These are phyloP conservation scores for Aspergillus pseudoterreus DNA, from an alignment of 2,329 filamentous ascomycete genomes.

Conservation along the genomic window DNA sequence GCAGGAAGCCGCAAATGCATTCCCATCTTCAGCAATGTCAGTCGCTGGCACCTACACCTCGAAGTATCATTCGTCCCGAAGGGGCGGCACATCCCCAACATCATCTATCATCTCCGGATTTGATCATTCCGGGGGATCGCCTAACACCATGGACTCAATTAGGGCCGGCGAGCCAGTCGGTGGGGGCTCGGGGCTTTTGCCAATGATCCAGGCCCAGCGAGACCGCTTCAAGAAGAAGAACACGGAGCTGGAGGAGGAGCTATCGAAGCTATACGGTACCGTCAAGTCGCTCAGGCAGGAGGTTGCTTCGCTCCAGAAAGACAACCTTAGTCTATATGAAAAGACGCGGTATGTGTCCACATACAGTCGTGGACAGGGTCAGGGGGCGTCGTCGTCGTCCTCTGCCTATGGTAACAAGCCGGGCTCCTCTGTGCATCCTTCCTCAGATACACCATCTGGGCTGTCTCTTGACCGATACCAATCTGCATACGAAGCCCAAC, in stretches of 20 bases:
- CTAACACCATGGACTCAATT: slow-evolving; percentile 54
- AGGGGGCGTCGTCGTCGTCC: slow-evolving; percentile 59
- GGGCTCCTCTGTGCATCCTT: slow-evolving; percentile 66
- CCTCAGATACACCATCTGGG: slow-evolving; percentile 57
- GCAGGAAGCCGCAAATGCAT: slow-evolving; percentile 75
- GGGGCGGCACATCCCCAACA: slow-evolving; percentile 76
- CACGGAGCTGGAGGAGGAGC: slow-evolving; percentile 79
- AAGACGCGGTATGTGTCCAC: slow-evolving; percentile 96
- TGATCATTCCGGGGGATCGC: slow-evolving; percentile 59
- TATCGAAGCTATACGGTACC: slow-evolving; percentile 76
- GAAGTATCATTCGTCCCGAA: slow-evolving; percentile 68
- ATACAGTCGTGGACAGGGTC: slow-evolving; percentile 71
- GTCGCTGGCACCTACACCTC: slow-evolving; percentile 88
- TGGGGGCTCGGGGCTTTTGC: slow-evolving; percentile 81
- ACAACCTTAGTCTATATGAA: slow-evolving; percentile 94
- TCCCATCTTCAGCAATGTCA: slow-evolving; percentile 81
- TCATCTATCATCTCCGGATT: slow-evolving; percentile 99
- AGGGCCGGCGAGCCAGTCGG: slow-evolving; percentile 66
- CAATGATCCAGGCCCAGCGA: slow-evolving; percentile 96
- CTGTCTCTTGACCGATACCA: slow-evolving; percentile 79
- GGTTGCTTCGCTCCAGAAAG: slow-evolving; percentile 85
- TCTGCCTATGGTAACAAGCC: slow-evolving; percentile 62
- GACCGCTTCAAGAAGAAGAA: slow-evolving; percentile 98
- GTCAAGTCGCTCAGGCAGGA: slow-evolving; percentile 87
- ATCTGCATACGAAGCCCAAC: slow-evolving; percentile 88